Evolutionary conservation across 2,329 filamentous ascomycete species (phyloP).

Genomic region (Aureobasidium sp.): DNA sequence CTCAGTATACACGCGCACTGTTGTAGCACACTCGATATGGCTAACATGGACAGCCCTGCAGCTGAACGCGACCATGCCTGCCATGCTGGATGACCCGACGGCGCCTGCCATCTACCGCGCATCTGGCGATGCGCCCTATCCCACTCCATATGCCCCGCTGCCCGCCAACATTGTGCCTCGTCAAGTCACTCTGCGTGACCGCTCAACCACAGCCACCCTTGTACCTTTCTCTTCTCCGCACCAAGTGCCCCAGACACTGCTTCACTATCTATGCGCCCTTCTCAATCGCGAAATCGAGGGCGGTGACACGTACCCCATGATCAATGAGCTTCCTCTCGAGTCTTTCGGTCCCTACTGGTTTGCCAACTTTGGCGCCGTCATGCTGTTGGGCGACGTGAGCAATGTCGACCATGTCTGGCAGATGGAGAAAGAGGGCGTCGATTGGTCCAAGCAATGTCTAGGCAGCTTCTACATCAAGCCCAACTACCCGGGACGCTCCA

Average conservation of each 20-base stretch:
- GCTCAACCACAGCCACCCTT: constrained; percentile 74
- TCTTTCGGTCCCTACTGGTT: constrained; percentile 83
- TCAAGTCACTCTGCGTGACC: constrained; percentile 74
- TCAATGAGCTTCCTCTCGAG: constrained; percentile 63
- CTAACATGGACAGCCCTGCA: background rate
- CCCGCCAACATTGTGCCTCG: constrained; percentile 62
- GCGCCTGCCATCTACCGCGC: constrained; percentile 62
- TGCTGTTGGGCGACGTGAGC: constrained; percentile 71
- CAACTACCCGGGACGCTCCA: constrained; percentile 84
- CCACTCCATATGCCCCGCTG: constrained; percentile 53
- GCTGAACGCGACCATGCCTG: constrained; percentile 49
- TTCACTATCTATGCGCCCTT: constrained; percentile 72
- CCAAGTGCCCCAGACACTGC: constrained; percentile 66
- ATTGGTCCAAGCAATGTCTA: constrained; percentile 75
- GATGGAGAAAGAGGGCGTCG: constrained; percentile 39
- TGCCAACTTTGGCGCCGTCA: constrained; percentile 79
- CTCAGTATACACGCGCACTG: background rate
- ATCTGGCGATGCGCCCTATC: constrained; percentile 58
- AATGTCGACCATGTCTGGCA: constrained; percentile 44
- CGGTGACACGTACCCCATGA: constrained; percentile 87
- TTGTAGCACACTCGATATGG: background rate
- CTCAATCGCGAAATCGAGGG: constrained; percentile 86
- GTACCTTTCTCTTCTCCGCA: constrained; percentile 71
- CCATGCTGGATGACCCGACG: constrained; percentile 69
- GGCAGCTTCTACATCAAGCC: constrained; percentile 93